Conservation (phyloP, 345 rosid genomes). For the Lepidium africanum region DNA sequence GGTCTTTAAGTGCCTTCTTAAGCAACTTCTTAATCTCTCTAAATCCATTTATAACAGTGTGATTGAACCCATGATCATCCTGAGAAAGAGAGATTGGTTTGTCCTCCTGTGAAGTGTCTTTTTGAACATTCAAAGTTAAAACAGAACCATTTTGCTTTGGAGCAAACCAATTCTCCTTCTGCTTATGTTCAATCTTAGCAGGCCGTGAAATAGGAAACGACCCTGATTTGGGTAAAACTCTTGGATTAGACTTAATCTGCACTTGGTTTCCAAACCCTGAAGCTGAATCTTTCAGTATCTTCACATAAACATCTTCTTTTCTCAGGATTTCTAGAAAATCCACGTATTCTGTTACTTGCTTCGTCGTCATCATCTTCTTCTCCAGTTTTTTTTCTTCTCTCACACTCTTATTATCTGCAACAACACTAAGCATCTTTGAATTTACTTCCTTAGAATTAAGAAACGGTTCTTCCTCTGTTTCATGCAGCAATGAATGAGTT, state of each 20-base stretch:
- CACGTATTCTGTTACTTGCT: constrained; percentile 43
- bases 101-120: background rate
- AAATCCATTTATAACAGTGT: constrained; percentile 36
- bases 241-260: constrained; percentile 31
- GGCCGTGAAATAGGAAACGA: constrained; percentile 66
- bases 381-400: background rate
- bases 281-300: constrained; percentile 40
- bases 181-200: constrained; percentile 64
- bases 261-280: constrained; percentile 23
- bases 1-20: constrained; percentile 45
- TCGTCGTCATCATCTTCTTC: constrained; percentile 17
- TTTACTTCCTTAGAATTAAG: background rate
- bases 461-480: constrained; percentile 17
- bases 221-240: constrained; percentile 55
- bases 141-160: constrained; percentile 29
- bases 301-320: constrained; percentile 47
- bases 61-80: constrained; percentile 46
- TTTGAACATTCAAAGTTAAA: constrained; percentile 22
- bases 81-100: constrained; percentile 27
- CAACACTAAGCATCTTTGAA: constrained; percentile 3
- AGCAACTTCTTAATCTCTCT: constrained; percentile 53
- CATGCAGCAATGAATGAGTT: constrained; percentile 25
- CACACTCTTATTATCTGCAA: background rate
- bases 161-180: constrained; percentile 58
- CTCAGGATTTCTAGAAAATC: constrained; percentile 57